These are phyloP conservation scores for Aspergillus alliaceus DNA, from an alignment of 2,329 filamentous ascomycete species.

Conservation along the genomic window DNA sequence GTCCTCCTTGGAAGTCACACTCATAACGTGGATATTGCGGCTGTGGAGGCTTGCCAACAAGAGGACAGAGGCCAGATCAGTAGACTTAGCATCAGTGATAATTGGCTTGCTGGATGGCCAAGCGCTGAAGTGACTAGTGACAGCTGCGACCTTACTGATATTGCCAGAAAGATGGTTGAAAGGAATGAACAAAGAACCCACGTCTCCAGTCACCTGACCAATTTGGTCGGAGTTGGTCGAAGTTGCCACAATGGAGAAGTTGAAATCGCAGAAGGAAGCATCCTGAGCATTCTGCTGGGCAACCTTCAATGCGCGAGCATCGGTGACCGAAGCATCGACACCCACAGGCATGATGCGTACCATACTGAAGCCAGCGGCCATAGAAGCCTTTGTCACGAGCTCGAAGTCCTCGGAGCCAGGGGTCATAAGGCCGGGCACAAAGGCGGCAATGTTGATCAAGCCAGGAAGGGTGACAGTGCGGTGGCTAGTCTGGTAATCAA, in stretches of 20 bases:
- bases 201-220: constrained; percentile 68
- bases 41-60: constrained; percentile 75
- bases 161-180: constrained; percentile 80
- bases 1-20: constrained; percentile 77
- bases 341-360: constrained; percentile 76
- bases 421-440: constrained; percentile 71
- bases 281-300: constrained; percentile 70
- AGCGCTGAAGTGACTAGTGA: constrained; percentile 74
- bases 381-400: constrained; percentile 69
- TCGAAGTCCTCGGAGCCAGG: constrained; percentile 67
- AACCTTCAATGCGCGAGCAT: constrained; percentile 67
- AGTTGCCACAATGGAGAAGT: constrained; percentile 74
- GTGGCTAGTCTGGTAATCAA: constrained; percentile 92
- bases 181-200: constrained; percentile 78
- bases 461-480: constrained; percentile 71
- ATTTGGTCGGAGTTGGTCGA: constrained; percentile 74
- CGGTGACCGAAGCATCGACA: constrained; percentile 69
- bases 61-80: constrained; percentile 77
- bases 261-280: constrained; percentile 73
- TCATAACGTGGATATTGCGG: constrained; percentile 76
- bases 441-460: constrained; percentile 76
- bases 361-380: constrained; percentile 77
- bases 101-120: constrained; percentile 80
- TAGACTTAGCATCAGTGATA: constrained; percentile 77
- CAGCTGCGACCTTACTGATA: constrained; percentile 78